Percentiles rank a stretch among this genome's conserved stretches.
Evolutionary conservation across 768 basidiomycete species (phyloP).

Genomic region (Trametes cinnabarina): DNA sequence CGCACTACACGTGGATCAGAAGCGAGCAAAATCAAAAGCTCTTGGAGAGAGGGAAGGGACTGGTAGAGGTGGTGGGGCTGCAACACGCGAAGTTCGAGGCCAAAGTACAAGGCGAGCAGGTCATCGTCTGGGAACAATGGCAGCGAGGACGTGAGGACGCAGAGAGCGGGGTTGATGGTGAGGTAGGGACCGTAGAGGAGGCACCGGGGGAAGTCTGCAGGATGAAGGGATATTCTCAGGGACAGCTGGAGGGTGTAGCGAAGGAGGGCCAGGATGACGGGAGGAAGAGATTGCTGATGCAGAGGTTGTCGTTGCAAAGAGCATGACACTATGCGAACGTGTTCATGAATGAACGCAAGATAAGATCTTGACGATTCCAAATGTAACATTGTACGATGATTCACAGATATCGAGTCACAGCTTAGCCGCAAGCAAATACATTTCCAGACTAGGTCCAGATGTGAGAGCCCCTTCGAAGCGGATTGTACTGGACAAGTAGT

Average conservation of each 20-base stretch:
- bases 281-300: background rate
- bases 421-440: too few relatives aligned
- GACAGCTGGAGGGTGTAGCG: background rate
- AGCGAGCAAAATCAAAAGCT: slow-evolving; percentile 41
- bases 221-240: background rate
- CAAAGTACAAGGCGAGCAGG: background rate
- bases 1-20: slow-evolving; percentile 43
- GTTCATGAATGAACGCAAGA: too few relatives aligned
- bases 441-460: too few relatives aligned
- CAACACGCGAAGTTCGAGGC: slow-evolving; percentile 39
- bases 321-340: background rate
- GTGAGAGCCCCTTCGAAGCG: too few relatives aligned
- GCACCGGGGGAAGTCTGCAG: background rate
- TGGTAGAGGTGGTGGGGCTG: slow-evolving; percentile 35
- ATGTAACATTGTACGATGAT: too few relatives aligned
- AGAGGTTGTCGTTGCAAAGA: background rate
- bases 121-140: background rate
- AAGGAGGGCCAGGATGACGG: background rate
- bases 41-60: slow-evolving; percentile 29
- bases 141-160: background rate
- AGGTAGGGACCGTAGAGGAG: slow-evolving; percentile 1
- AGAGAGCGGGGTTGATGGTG: background rate
- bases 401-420: too few relatives aligned
- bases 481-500: background rate
- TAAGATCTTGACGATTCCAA: too few relatives aligned